A percentile compares a stretch with the other conserved stretches of the same genome.
These are phyloP conservation scores for Teratosphaeria epicoccoides DNA, from an alignment of 2,329 filamentous ascomycete species.

Conservation along the genomic window DNA sequence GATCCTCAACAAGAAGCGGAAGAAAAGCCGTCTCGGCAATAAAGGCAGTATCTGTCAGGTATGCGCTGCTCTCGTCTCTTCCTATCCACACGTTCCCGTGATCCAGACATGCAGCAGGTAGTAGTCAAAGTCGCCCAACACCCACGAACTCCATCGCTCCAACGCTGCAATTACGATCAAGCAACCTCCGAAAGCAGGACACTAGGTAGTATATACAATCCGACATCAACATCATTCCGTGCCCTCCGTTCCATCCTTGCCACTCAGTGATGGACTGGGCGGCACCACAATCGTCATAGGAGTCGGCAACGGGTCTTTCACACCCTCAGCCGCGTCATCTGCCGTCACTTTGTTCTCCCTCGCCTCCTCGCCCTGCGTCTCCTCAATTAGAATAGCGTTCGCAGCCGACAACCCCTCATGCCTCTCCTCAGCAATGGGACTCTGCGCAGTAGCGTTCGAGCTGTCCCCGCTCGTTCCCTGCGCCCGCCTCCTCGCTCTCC, in stretches of 20 bases:
- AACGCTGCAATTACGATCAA: background rate
- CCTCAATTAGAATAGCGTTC: background rate
- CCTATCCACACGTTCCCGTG: background rate
- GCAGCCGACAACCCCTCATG: conserved; percentile 2
- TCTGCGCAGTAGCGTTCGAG: conserved; percentile 18
- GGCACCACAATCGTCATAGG: conserved; percentile 21
- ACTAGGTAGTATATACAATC: background rate
- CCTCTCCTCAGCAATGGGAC: conserved; percentile 25
- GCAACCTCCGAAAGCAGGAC: background rate
- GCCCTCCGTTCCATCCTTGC: background rate
- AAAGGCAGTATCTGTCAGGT: background rate
- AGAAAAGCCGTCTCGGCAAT: background rate
- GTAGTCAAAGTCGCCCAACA: no score
- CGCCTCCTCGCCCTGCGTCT: background rate
- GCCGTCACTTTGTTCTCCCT: conserved; percentile 16
- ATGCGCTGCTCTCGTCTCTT: background rate
- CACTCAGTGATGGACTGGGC: conserved; percentile 19
- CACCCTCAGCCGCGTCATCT: conserved; percentile 5
- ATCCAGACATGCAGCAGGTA: background rate
- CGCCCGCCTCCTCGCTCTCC: conserved; percentile 45
- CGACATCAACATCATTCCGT: background rate
- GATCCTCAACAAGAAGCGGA: no score
- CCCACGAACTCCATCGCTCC: background rate
- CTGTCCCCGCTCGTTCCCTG: conserved; percentile 23
- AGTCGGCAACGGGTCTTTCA: conserved; percentile 5